phyloP scores from a whole-genome alignment of 2,329 filamentous ascomycete species.

The Conoideocrella luteorostrata region DNA sequence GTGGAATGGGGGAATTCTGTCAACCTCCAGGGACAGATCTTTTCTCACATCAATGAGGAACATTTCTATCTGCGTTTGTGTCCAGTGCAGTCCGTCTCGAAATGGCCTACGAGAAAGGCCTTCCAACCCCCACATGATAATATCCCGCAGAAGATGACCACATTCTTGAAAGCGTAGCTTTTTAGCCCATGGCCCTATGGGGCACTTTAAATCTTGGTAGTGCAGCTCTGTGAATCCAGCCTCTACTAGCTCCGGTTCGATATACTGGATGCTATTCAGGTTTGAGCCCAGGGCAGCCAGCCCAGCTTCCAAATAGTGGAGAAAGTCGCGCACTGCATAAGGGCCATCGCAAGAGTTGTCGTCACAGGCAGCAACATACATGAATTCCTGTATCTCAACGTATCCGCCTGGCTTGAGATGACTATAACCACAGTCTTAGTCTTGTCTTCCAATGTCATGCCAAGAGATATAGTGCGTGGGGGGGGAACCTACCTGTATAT shows the following conservation, averaged over 20 bases:
- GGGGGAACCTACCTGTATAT: slow-evolving; percentile 31
- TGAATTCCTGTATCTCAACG: slow-evolving; percentile 43
- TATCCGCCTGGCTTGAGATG: slow-evolving; percentile 47
- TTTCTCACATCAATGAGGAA: slow-evolving; percentile 37
- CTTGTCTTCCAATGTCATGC: not conserved
- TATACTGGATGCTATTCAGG: slow-evolving; percentile 30
- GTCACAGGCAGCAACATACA: slow-evolving; percentile 35
- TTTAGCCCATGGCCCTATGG: slow-evolving; percentile 42
- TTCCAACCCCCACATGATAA: slow-evolving; percentile 32
- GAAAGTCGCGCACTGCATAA: slow-evolving; percentile 42
- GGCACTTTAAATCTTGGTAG: slow-evolving; percentile 38
- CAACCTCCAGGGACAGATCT: slow-evolving; percentile 25
- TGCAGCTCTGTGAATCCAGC: slow-evolving; percentile 37
- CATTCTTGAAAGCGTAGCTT: slow-evolving; percentile 35
- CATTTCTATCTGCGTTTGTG: slow-evolving; percentile 34
- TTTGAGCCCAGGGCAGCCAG: slow-evolving; percentile 36
- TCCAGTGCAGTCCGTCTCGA: slow-evolving; percentile 34
- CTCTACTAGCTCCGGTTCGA: slow-evolving; percentile 28
- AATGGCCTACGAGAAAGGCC: slow-evolving; percentile 33
- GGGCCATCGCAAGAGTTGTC: slow-evolving; percentile 36
- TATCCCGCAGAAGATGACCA: slow-evolving; percentile 39
- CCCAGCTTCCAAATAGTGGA: slow-evolving; percentile 33
- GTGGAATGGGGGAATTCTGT: slow-evolving; percentile 28
- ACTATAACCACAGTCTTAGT: slow-evolving; percentile 18
- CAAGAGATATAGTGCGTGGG: not conserved